Conservation (phyloP, 2,329 filamentous ascomycete species). For the Pestalotiopsis sp. region DNA sequence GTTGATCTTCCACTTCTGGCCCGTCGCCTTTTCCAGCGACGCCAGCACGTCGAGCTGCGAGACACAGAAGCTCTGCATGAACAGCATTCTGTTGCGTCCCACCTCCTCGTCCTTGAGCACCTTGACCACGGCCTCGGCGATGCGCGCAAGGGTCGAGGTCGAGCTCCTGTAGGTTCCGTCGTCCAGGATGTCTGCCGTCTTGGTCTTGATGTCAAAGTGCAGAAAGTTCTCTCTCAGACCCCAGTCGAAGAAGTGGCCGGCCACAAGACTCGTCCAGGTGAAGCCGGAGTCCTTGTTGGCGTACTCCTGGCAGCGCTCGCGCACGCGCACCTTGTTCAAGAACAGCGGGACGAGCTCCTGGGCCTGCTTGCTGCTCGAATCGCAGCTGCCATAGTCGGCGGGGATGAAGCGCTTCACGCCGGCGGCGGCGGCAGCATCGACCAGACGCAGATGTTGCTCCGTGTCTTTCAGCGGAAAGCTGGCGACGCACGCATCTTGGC, state of each 20-base stretch:
- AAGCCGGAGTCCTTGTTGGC: constrained; percentile 25
- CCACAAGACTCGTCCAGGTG: constrained; percentile 37
- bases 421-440: constrained; percentile 34
- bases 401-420: constrained; percentile 38
- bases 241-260: constrained; percentile 44
- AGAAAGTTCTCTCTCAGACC: constrained; percentile 35
- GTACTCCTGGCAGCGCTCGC: constrained; percentile 28
- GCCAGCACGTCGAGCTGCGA: constrained; percentile 35
- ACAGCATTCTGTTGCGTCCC: constrained; percentile 35
- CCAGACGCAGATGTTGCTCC: constrained; percentile 34
- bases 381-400: constrained; percentile 41
- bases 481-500: constrained; percentile 37
- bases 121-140: constrained; percentile 33
- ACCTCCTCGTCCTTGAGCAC: constrained; percentile 28
- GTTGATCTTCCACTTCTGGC: constrained; percentile 28
- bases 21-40: constrained; percentile 33
- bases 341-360: constrained; percentile 37
- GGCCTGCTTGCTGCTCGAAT: constrained; percentile 33
- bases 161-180: constrained; percentile 32
- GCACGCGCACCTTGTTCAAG: constrained; percentile 33
- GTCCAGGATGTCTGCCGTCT: constrained; percentile 34
- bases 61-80: constrained; percentile 41
- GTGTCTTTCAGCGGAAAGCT: constrained; percentile 31
- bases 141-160: constrained; percentile 33
- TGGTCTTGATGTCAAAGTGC: constrained; percentile 32